A percentile compares a stretch with the other conserved stretches of the same genome.
These are phyloP conservation scores for Starmerella floricola DNA, from an alignment of 805 yeast species.

Conservation along the genomic window DNA sequence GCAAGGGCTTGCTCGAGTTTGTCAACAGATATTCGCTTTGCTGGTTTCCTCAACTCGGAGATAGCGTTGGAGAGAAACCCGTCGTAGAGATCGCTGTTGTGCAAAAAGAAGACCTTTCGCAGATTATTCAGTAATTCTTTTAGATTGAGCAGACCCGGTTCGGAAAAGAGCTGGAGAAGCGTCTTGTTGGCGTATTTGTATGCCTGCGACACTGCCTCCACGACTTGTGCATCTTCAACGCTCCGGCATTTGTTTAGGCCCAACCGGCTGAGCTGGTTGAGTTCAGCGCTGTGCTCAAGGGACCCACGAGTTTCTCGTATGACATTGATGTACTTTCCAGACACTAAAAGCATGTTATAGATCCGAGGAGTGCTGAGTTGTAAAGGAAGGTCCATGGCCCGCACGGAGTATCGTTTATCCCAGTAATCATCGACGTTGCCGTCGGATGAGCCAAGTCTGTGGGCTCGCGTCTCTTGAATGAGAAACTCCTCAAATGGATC, in stretches of 20 bases:
- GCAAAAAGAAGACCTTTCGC: conserved; percentile 42
- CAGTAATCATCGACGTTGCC: conserved; percentile 32
- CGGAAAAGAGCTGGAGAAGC: conserved; percentile 40
- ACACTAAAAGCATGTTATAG: conserved; percentile 54
- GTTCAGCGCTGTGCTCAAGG: neutral
- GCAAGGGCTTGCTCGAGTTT: conserved; percentile 30
- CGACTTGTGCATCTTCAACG: conserved; percentile 37
- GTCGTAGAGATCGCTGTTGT: conserved; percentile 40
- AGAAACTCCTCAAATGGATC: conserved; percentile 80
- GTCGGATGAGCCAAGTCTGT: conserved; percentile 6
- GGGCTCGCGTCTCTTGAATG: conserved; percentile 30
- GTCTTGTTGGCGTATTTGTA: conserved; percentile 55
- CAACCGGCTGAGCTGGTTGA: neutral
- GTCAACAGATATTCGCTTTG: conserved; percentile 23
- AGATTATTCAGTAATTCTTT: conserved; percentile 36
- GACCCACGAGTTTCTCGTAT: conserved; percentile 40
- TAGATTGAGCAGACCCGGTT: conserved; percentile 47
- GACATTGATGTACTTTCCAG: conserved; percentile 78
- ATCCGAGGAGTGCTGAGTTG: conserved; percentile 44
- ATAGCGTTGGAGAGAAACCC: conserved; percentile 41
- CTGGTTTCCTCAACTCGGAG: conserved; percentile 41
- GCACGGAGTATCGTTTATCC: conserved; percentile 49
- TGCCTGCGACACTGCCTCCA: conserved; percentile 45
- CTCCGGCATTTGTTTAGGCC: conserved; percentile 23
- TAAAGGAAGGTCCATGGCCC: conserved; percentile 61